phyloP scores from a whole-genome alignment of 2,329 filamentous ascomycete genomes.

The Epichloe gansuensis region DNA sequence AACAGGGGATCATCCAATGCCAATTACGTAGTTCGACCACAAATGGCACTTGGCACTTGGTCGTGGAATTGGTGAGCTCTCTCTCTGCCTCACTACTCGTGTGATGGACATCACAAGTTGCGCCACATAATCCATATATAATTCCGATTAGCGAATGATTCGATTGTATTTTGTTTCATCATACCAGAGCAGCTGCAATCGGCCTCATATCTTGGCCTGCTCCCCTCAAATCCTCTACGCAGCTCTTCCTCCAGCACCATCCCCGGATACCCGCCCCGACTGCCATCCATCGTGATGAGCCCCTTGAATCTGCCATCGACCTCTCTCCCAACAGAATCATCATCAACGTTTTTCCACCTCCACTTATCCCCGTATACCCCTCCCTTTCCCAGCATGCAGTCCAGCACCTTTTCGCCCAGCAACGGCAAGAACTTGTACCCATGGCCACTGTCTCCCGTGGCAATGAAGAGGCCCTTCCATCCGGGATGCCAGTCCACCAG shows the following conservation, averaged over 20 bases:
- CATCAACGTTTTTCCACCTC: conserved; percentile 49
- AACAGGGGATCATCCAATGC: no score
- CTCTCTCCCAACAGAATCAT: conserved; percentile 21
- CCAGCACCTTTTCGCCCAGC: conserved; percentile 48
- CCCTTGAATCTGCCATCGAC: conserved; percentile 25
- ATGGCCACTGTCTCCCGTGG: conserved; percentile 52
- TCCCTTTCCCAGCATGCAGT: conserved; percentile 36
- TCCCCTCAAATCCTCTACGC: conserved; percentile 2
- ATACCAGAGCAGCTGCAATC: background rate
- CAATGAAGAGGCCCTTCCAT: conserved; percentile 45
- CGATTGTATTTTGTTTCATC: no score
- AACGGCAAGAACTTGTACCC: conserved; percentile 60
- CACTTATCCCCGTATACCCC: conserved; percentile 44
- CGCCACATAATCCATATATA: no score
- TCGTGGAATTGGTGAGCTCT: no score
- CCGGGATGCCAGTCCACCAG: conserved; percentile 57
- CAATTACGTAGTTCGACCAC: no score
- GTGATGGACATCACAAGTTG: no score
- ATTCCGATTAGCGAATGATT: no score
- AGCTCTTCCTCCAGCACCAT: conserved; percentile 35
- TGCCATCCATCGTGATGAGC: conserved; percentile 41
- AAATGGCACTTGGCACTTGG: no score
- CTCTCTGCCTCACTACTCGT: no score
- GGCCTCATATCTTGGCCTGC: background rate
- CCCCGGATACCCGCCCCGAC: conserved; percentile 34